Base-by-base conservation (phyloP, 331 rosid species). In the Pyracantha coccinea region DNA sequence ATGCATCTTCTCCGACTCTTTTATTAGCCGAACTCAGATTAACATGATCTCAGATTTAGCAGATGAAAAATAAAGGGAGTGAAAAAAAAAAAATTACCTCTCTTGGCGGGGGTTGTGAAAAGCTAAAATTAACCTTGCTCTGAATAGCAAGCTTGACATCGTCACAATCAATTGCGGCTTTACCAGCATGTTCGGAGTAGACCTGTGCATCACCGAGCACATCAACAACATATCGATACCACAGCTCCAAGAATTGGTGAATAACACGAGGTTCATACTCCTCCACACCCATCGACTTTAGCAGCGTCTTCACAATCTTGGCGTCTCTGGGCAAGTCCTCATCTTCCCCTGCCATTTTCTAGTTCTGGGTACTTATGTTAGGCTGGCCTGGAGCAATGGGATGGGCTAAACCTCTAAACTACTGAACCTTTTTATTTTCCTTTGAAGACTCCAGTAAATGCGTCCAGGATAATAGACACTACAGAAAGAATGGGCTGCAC, bases 251-350 rank as follows among this genome's bases (percentile, higher is more conserved):
- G 85, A 94, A 89, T 68, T 92, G 92, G 79, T 94, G 91, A 5
- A 92, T 77, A 54, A 94, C 96, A 7, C 86, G 88, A 65, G 96
- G 97, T 74, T 94, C 97, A 8, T 87, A 87, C 47, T 89, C 95
- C 79, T 94, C 99, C n/a, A 94, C 96, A 0, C 96, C 96, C 97
- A 94, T 94, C 4, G 99, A 92, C 70, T 91, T 92, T 78, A 94
- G 28, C 59, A 94, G 78, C 3, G 91, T 79, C 78, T 90, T 85
- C 75, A 94, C 88, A 68, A 92, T 92, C 84, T 79, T 90, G 0
- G 97, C 97, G 66, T 94, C 97, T 75, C 98, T 91, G 7, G 98
- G 98, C 88, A 94, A 44, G 33, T 91, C 93, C 66, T 91, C 96
- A 1, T 90, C 95, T 41, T 87, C 91, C 63, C 91, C 98, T 3